Conservation (phyloP, 1,139 yeast species). For the Scheffersomyces insectosa region DNA sequence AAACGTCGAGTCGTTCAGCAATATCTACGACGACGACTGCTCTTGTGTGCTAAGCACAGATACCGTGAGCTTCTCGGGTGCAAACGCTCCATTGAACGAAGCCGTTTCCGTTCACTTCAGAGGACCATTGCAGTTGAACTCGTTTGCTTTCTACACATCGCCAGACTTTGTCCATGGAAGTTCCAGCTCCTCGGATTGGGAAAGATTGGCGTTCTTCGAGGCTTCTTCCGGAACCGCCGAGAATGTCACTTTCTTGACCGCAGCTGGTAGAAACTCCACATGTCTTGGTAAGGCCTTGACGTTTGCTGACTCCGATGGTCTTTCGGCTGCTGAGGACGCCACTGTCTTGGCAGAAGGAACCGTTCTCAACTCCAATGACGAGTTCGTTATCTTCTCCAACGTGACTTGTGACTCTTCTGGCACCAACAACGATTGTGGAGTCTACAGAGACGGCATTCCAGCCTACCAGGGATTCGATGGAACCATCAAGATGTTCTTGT, state of each 20-base stretch:
- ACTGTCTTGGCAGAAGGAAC: slow-evolving; percentile 64
- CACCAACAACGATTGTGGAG: slow-evolving; percentile 72
- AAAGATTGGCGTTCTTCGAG: slow-evolving; percentile 67
- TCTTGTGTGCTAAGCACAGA: slow-evolving; percentile 62
- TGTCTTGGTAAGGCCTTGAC: slow-evolving; percentile 90
- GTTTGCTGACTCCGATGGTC: slow-evolving; percentile 74
- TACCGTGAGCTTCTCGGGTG: slow-evolving; percentile 63
- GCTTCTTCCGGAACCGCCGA: slow-evolving; percentile 51
- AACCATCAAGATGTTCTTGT: slow-evolving; percentile 75
- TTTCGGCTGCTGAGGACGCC: slow-evolving; percentile 60
- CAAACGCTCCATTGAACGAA: slow-evolving; percentile 81
- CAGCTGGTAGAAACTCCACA: slow-evolving; percentile 72
- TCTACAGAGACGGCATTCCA: slow-evolving; percentile 80
- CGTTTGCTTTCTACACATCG: slow-evolving; percentile 62
- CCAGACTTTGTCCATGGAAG: slow-evolving; percentile 24
- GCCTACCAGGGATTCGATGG: slow-evolving; percentile 93
- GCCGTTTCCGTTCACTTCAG: slow-evolving; percentile 91
- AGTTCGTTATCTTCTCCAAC: slow-evolving; percentile 76
- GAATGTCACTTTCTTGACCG: slow-evolving; percentile 82
- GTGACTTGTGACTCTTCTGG: slow-evolving; percentile 54
- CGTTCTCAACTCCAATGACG: slow-evolving; percentile 65
- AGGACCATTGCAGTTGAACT: slow-evolving; percentile 80
- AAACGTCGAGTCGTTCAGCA: slow-evolving; percentile 62
- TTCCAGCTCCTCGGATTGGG: slow-evolving; percentile 60
- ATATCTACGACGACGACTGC: slow-evolving; percentile 49